phyloP scores from a whole-genome alignment of 139 green algal species.

The Closterium sp. region DNA sequence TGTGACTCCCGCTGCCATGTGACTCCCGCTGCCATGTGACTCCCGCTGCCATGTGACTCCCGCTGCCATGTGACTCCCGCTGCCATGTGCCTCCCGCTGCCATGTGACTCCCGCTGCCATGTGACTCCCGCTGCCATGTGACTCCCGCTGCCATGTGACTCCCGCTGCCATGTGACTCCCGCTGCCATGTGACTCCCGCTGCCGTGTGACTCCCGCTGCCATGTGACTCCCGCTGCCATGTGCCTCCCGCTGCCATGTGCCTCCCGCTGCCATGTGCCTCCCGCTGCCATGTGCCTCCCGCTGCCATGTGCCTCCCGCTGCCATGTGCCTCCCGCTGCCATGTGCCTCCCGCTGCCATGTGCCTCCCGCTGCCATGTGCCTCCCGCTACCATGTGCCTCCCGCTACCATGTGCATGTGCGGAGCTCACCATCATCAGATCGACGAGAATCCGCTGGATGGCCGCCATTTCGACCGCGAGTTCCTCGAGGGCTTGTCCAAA shows the following conservation, averaged over 20 bases:
- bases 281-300: neutral
- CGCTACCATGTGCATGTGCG: neutral
- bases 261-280: too few species aligned
- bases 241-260: neutral
- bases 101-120: neutral
- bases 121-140: too few species aligned
- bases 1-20: neutral
- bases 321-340: neutral
- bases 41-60: neutral
- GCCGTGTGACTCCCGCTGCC: neutral
- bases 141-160: neutral
- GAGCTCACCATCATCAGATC: constrained; percentile 74
- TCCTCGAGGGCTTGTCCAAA: constrained; percentile 70
- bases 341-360: too few species aligned
- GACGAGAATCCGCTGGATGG: constrained; percentile 94
- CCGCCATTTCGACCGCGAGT: constrained; percentile 81
- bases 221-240: too few species aligned
- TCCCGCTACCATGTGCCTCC: neutral
- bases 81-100: neutral
- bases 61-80: neutral
- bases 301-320: neutral
- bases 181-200: neutral
- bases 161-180: neutral
- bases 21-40: too few species aligned
- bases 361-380: neutral